Conservation (phyloP, 1,139 yeast species). For the Lodderomyces margitis region DNA sequence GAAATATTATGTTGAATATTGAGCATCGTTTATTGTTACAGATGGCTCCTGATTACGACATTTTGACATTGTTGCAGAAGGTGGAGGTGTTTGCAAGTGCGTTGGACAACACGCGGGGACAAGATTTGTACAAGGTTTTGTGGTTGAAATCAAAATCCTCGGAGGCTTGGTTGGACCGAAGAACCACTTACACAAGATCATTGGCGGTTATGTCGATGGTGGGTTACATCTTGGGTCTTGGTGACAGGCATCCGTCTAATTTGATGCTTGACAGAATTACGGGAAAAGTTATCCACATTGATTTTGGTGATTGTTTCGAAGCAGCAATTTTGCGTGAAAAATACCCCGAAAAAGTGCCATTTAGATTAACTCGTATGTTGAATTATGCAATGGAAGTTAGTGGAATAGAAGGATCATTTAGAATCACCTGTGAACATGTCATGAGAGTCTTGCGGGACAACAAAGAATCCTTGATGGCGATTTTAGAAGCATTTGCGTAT, state of each 20-base stretch:
- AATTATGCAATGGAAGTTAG: slow-evolving; percentile 99
- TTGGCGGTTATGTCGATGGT: slow-evolving; percentile 99
- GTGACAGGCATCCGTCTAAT: slow-evolving; percentile 97
- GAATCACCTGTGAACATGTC: slow-evolving; percentile 96
- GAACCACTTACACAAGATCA: slow-evolving; percentile 94
- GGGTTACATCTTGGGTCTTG: slow-evolving; percentile 92
- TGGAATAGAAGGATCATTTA: slow-evolving; percentile 96
- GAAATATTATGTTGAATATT: slow-evolving; percentile 84
- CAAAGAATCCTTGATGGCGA: slow-evolving; percentile 96
- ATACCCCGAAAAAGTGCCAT: slow-evolving; percentile 97
- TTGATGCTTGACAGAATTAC: slow-evolving; percentile 92
- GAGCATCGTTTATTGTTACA: slow-evolving; percentile 96
- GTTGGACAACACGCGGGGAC: slow-evolving; percentile 92
- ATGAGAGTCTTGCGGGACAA: slow-evolving; percentile 92
- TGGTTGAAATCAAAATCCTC: slow-evolving; percentile 97
- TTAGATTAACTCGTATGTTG: slow-evolving; percentile 93
- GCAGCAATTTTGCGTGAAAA: slow-evolving; percentile 96
- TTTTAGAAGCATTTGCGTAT: slow-evolving; percentile 95
- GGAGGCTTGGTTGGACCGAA: slow-evolving; percentile 96
- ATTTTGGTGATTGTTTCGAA: slow-evolving; percentile 98
- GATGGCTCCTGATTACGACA: slow-evolving; percentile 98
- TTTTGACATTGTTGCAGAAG: slow-evolving; percentile 81
- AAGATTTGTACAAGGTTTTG: slow-evolving; percentile 89
- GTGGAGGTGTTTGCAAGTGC: slow-evolving; percentile 97
- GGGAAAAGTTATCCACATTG: slow-evolving; percentile 95